These are phyloP conservation scores for Ramaria sp. DNA, from an alignment of 768 basidiomycete genomes.

Conservation along the genomic window DNA sequence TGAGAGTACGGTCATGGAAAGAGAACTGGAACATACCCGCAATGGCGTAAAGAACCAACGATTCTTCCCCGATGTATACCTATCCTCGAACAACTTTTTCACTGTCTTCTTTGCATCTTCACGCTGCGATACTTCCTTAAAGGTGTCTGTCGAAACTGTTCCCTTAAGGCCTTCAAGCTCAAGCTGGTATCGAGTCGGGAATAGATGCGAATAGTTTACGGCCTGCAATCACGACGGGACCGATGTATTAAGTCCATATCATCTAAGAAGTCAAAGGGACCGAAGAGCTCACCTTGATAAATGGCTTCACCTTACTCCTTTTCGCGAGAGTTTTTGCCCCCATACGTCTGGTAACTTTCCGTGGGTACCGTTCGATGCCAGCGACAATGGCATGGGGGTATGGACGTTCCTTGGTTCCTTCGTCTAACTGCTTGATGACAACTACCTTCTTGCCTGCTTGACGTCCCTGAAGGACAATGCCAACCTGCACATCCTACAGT, in stretches of 20 bases:
- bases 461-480: constrained; percentile 96
- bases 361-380: constrained; percentile 95
- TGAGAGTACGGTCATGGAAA: neutral
- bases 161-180: constrained; percentile 95
- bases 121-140: constrained; percentile 95
- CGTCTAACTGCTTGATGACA: constrained; percentile 94
- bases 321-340: constrained; percentile 87
- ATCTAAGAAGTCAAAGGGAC: neutral
- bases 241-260: neutral
- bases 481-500: constrained; percentile 44
- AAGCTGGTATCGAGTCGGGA: constrained; percentile 97
- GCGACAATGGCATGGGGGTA: constrained; percentile 99
- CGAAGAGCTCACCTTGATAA: constrained; percentile 79
- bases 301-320: constrained; percentile 98
- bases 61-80: constrained; percentile 91
- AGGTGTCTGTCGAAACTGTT: constrained; percentile 72
- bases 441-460: constrained; percentile 99
- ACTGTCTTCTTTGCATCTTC: constrained; percentile 92
- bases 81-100: constrained; percentile 94
- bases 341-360: constrained; percentile 97
- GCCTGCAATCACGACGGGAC: constrained; percentile 34
- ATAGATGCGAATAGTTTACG: constrained; percentile 97
- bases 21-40: constrained; percentile 37
- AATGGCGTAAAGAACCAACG: constrained; percentile 93
- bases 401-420: constrained; percentile 90